Base-by-base conservation (phyloP, 257 asterid species). In the Solanum gracilifrons region DNA sequence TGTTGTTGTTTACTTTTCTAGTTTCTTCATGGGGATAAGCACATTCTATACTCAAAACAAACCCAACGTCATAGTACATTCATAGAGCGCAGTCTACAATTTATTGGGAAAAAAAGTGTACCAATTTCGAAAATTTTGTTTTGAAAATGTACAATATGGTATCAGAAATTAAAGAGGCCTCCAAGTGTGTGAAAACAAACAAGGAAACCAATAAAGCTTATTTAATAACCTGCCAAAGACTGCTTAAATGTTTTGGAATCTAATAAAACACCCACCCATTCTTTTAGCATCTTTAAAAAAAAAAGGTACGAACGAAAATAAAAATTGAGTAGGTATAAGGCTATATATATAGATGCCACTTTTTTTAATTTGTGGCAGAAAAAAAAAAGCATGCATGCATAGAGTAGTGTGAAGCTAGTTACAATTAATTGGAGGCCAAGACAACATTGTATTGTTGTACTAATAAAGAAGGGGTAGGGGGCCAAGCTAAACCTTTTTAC, bases 221-320 rank as follows among this genome's bases (percentile, higher is more conserved):
- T 85, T 85, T 36, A 85, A 35, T 85, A 58, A 64, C 64, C 79
- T 71, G 77, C 20, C 79, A 68, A 29, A 25, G 41, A 39, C 87
- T 85, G 87, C 43, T 25, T 36, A 41, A 66, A 64, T 68, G 41
- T 85, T 85, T 85, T 85, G 87, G 87, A 74, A 68, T 85, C 87
- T 85, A 51, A 85, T 58, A 39, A 32, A 43, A 39, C 36, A 31
- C 46, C 46, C 60, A 77, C 66, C 66, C 85, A 79, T 43, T 84
- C 48, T 23, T 66, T 66, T 55, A 58, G 75, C 58, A 64, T 64
- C 48, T 62, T n/a, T 4, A 5, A 5, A 16, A 51, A 51, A 62
- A 62, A 36, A 37, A 85, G 66, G 82, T 68, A 85, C 80, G 87
- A 8, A 82, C 25, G 3, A 15, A 29, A 68, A 68, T n/a, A 10